Evolutionary conservation across 1,284 basidiomycete genomes (phyloP).

Genomic region (Coniferiporia sulphurascens): DNA sequence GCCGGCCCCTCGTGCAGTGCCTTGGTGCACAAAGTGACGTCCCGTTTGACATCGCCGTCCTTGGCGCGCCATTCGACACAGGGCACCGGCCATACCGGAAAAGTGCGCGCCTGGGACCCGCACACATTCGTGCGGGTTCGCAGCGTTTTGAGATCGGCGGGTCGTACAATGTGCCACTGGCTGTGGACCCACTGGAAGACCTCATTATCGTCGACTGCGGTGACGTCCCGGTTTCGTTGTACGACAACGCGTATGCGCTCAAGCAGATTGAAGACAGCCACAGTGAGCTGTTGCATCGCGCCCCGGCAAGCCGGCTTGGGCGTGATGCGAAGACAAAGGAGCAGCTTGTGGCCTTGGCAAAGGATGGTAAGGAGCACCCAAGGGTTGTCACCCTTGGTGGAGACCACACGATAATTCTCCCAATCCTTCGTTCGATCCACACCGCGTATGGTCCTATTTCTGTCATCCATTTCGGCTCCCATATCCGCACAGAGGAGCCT

Average conservation of each 20-base stretch:
- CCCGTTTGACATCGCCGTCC: slow-evolving; percentile 69
- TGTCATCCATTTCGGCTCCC: slow-evolving; percentile 78
- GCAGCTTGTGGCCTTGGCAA: slow-evolving; percentile 47
- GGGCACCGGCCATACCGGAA: slow-evolving; percentile 66
- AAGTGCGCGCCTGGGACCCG: slow-evolving; percentile 74
- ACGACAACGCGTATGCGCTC: slow-evolving; percentile 66
- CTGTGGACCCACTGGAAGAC: slow-evolving; percentile 63
- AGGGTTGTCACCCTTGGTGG: slow-evolving; percentile 71
- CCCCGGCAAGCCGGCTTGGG: slow-evolving; percentile 53
- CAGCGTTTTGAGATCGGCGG: slow-evolving; percentile 68
- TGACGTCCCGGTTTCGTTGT: slow-evolving; percentile 56
- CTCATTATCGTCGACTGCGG: slow-evolving; percentile 71
- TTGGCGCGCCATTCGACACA: slow-evolving; percentile 78
- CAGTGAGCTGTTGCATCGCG: slow-evolving; percentile 55
- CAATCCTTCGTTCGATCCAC: slow-evolving; percentile 60
- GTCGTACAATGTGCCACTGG: slow-evolving; percentile 69
- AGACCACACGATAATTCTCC: slow-evolving; percentile 71
- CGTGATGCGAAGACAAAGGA: slow-evolving; percentile 55
- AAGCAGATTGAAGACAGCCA: slow-evolving; percentile 69
- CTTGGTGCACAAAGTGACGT: slow-evolving; percentile 50
- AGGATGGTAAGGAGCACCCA: slow-evolving; percentile 62
- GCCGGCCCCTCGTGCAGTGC: slow-evolving; percentile 70
- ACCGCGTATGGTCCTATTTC: slow-evolving; percentile 67
- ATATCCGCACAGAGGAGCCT: slow-evolving; percentile 70
- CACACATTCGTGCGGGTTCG: slow-evolving; percentile 70